Percentiles rank a stretch among this genome's conserved stretches.
These are phyloP conservation scores for Agrocybe pediades DNA, from an alignment of 768 basidiomycete genomes.

Conservation along the genomic window DNA sequence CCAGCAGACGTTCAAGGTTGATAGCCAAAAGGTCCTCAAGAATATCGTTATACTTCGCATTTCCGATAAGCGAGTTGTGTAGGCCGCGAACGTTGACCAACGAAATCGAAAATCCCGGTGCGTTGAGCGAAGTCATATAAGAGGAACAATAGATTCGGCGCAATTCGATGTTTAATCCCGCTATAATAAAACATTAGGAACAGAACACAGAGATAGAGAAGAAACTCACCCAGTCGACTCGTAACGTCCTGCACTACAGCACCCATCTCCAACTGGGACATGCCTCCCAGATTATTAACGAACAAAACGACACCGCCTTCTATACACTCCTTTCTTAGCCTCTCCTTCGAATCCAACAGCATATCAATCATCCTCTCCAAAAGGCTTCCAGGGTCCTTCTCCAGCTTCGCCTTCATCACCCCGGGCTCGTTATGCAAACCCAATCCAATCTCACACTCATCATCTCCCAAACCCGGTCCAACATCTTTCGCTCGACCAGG, in stretches of 20 bases:
- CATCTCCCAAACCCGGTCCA: constrained; percentile 16
- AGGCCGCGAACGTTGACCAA: constrained; percentile 45
- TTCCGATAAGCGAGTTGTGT: not conserved
- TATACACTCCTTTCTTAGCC: constrained; percentile 27
- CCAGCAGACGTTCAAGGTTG: constrained; percentile 35
- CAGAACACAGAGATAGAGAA: not conserved
- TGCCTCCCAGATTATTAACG: constrained; percentile 58
- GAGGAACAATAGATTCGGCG: constrained; percentile 45
- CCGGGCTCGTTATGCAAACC: constrained; percentile 62
- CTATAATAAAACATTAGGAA: constrained; percentile 19
- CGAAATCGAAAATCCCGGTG: constrained; percentile 59
- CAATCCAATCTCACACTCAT: constrained; percentile 49
- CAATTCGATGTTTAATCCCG: constrained; percentile 30
- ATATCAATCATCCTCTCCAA: constrained; percentile 42
- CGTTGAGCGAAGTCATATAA: constrained; percentile 63
- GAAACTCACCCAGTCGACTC: constrained; percentile 44
- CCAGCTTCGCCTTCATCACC: constrained; percentile 32
- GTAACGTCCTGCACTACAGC: constrained; percentile 47
- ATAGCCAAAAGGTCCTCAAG: not conserved
- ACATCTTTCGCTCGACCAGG: constrained; percentile 40
- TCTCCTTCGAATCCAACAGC: constrained; percentile 29
- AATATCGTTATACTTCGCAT: constrained; percentile 15
- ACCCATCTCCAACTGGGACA: constrained; percentile 53
- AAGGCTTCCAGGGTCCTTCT: constrained; percentile 31
- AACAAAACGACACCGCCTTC: constrained; percentile 51